Evolutionary conservation across 2,329 filamentous ascomycete genomes (phyloP), one percentile per base, ranked within the genome.

Genomic region (Colletotrichum gloeosporioides): DNA sequence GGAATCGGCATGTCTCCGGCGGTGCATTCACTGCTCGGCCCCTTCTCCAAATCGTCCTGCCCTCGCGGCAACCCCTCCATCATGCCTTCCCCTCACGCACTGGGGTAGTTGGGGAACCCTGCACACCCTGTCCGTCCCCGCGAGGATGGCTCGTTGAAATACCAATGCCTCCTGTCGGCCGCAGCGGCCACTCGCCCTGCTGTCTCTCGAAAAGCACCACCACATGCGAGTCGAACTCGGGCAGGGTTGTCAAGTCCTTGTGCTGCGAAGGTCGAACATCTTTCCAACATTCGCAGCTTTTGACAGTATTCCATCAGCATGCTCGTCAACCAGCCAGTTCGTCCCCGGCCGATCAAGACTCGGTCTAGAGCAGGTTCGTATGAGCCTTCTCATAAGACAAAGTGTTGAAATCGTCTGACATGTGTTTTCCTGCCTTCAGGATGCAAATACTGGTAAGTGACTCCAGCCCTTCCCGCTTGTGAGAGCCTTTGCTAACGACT

Each of bases 311-410:
- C 22, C 36, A 39, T 36, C 27, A 75, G 16, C 27, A 78, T 78
- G 77, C 74, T 78, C 18, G 75, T 77, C 49, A 74, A 73, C 29
- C 75, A 78, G 36, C 71, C 77, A 27, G 57, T 78, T 13, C 77
- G 75, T 49, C 77, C 77, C 15, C 71, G 75, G 18, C 75, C 77
- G 55, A 70, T 77, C 49, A 78, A 78, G 68, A 78, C 75, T 63
- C 71, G 77, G 62, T 78, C 77, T 13, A 75, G 77, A 78, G 77
- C 77, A 77, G 77, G 77, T 77, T 71, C 49, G 77, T 77, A 27
- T 16, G 32, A 65, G 59, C 68, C 63, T 65, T 32, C 22, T 64
- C 22, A 22, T 39, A 39, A 31, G 32, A 71, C 22, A 15, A 36
- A 31, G 25, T 15, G 4, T 65, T 59, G 7, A 25, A n/a, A 12